These are phyloP conservation scores for Leccinum olivaceopallidum DNA, from an alignment of 768 basidiomycete species.

Conservation along the genomic window DNA sequence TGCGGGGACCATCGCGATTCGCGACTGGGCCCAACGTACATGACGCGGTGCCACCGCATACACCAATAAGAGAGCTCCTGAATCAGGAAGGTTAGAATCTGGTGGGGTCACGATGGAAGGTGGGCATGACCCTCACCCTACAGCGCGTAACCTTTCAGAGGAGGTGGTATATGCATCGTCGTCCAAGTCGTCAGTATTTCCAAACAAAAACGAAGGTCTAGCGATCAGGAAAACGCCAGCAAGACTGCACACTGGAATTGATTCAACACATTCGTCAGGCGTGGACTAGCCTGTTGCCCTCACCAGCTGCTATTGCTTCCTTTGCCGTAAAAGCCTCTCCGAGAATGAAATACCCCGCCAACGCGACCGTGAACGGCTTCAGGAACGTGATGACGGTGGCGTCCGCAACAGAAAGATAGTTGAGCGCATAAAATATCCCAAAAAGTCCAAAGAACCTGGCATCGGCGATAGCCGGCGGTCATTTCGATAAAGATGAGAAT, in stretches of 20 bases:
- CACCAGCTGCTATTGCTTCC: slow-evolving; percentile 58
- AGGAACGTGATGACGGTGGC: slow-evolving; percentile 78
- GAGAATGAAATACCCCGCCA: slow-evolving; percentile 61
- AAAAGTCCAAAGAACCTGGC: slow-evolving; percentile 71
- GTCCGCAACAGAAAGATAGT: slow-evolving; percentile 78
- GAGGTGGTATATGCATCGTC: slow-evolving; percentile 10
- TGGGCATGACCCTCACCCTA: slow-evolving; percentile 42
- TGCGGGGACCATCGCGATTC: background rate
- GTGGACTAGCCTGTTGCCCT: slow-evolving; percentile 10
- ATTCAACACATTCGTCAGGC: background rate
- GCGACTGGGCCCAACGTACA: slow-evolving; percentile 47
- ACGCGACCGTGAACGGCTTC: slow-evolving; percentile 61
- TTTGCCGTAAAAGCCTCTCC: slow-evolving; percentile 56
- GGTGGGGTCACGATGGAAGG: background rate
- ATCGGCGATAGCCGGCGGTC: background rate
- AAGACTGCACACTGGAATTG: slow-evolving; percentile 56
- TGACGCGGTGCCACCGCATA: slow-evolving; percentile 64
- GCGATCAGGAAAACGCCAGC: slow-evolving; percentile 81
- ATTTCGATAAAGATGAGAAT: slow-evolving; percentile 44
- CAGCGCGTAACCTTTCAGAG: slow-evolving; percentile 53
- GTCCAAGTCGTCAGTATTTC: slow-evolving; percentile 22
- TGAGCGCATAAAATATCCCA: slow-evolving; percentile 70
- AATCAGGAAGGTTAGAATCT: background rate
- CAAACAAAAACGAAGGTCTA: slow-evolving; percentile 74
- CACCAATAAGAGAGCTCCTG: slow-evolving; percentile 61